Evolutionary conservation across 1,284 basidiomycete genomes (phyloP).

Genomic region (Trametes sp.): DNA sequence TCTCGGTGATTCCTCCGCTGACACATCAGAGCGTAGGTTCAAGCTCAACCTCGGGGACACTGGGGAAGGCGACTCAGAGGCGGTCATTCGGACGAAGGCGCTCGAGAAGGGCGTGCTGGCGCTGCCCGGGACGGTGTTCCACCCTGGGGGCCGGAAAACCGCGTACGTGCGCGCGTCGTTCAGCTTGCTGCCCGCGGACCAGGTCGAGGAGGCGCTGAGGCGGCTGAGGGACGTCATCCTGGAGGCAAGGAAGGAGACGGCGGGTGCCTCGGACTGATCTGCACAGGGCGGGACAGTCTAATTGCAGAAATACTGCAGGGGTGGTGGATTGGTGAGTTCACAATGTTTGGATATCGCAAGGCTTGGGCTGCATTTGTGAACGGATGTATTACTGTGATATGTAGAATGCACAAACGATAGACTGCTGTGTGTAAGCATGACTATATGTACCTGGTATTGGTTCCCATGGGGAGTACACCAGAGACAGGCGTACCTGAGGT

Average conservation of each 20-base stretch:
- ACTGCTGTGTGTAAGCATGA: no score
- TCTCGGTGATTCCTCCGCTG: conserved; percentile 13
- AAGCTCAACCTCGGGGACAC: conserved; percentile 61
- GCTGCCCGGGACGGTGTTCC: conserved; percentile 84
- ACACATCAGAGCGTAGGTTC: conserved; percentile 56
- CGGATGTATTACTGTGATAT: no score
- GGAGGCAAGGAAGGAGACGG: conserved; percentile 22
- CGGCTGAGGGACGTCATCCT: conserved; percentile 63
- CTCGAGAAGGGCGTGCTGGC: conserved; percentile 86
- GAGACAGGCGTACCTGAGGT: no score
- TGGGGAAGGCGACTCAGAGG: conserved; percentile 73
- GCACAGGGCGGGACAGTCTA: not conserved
- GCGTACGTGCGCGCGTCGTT: conserved; percentile 85
- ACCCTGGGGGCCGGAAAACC: conserved; percentile 72
- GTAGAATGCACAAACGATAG: no score
- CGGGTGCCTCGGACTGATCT: not conserved
- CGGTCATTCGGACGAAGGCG: conserved; percentile 82
- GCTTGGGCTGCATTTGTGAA: no score
- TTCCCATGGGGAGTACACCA: no score
- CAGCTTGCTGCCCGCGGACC: conserved; percentile 72
- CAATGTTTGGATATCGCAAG: no score
- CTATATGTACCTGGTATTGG: no score
- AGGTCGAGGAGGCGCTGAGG: conserved; percentile 79
- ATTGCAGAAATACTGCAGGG: no score
- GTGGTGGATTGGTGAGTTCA: no score